Conservation (phyloP, 2,329 filamentous ascomycete species). For the Talaromyces marneffei region DNA sequence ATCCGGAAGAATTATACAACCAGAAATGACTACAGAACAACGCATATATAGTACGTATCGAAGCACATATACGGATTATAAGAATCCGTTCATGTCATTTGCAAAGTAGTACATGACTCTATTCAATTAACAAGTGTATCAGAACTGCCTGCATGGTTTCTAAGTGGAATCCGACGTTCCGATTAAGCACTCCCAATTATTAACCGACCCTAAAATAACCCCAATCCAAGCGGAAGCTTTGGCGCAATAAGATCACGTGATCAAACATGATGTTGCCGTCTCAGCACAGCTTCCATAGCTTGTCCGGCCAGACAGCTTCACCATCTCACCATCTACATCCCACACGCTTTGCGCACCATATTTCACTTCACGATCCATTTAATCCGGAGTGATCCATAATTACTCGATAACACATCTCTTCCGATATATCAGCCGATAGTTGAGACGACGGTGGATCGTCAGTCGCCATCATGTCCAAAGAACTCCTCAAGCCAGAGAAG, state of each 20-base stretch:
- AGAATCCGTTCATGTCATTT: not conserved
- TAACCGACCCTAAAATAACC: not conserved
- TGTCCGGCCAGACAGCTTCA: constrained; percentile 5
- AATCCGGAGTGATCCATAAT: not conserved
- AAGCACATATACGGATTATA: not conserved
- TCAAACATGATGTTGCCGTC: not conserved
- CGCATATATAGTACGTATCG: not conserved
- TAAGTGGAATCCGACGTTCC: not conserved
- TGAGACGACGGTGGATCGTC: constrained; percentile 15
- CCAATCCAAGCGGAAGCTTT: not conserved
- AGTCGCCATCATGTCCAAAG: constrained; percentile 66
- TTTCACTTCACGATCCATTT: not conserved
- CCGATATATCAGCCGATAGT: not conserved
- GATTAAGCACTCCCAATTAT: too few relatives aligned
- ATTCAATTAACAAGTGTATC: not conserved
- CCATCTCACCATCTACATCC: not conserved
- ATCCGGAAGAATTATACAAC: not conserved
- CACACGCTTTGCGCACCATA: not conserved
- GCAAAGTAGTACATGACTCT: not conserved
- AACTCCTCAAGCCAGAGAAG: constrained; percentile 87
- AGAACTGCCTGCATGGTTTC: not conserved
- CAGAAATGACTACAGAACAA: not conserved
- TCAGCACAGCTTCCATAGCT: not conserved
- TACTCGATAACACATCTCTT: not conserved
- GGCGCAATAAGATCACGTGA: not conserved